Evolutionary conservation across 2,329 filamentous ascomycete genomes (phyloP).

Genomic region (Pestalotiopsis sp.): DNA sequence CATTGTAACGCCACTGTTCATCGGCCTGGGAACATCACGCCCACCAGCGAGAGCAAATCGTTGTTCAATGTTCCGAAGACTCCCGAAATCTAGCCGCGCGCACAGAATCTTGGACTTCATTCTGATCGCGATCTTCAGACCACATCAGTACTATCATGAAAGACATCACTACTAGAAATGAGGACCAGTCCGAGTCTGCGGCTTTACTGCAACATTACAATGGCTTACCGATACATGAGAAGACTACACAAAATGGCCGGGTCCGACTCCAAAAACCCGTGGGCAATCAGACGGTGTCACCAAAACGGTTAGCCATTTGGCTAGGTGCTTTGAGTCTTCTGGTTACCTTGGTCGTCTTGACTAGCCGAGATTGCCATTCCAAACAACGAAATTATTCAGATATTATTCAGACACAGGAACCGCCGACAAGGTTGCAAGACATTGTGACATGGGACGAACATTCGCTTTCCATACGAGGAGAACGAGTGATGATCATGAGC

Average conservation of each 20-base stretch:
- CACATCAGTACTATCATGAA: not conserved
- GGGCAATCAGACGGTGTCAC: too few species aligned
- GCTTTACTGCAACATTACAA: not conserved
- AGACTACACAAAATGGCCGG: not conserved
- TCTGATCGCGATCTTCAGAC: not conserved
- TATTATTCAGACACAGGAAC: not conserved
- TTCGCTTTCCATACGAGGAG: slow-evolving; percentile 68
- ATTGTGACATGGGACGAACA: slow-evolving; percentile 70
- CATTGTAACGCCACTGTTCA: too few species aligned
- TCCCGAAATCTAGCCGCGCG: too few species aligned
- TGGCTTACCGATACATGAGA: not conserved
- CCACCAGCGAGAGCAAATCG: too few species aligned
- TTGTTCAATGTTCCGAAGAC: too few species aligned
- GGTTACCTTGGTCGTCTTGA: not conserved
- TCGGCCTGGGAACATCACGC: too few species aligned
- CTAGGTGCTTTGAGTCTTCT: not conserved
- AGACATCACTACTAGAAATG: not conserved
- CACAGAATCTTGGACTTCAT: too few species aligned
- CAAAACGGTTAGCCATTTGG: not conserved
- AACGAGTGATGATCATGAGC: slow-evolving; percentile 70
- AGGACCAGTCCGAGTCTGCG: not conserved
- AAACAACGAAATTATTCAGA: not conserved
- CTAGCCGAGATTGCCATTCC: not conserved
- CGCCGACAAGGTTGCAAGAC: not conserved
- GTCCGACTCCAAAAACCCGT: not conserved